Evolutionary conservation across 805 yeast genomes (phyloP).

Genomic region (Sugiyamaella lignohabitans): DNA sequence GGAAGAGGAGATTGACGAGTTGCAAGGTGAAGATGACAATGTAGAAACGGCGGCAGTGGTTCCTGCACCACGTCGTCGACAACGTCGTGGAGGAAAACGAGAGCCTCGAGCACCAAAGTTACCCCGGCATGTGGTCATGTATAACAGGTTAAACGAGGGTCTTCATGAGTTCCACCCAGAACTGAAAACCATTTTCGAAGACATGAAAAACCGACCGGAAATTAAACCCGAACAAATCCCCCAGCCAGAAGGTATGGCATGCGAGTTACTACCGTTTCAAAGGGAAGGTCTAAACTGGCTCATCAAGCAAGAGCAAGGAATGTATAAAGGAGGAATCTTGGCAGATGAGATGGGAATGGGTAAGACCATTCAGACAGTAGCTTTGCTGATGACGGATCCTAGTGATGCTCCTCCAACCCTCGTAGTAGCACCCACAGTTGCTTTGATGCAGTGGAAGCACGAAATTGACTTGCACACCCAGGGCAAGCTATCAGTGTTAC

Average conservation of each 20-base stretch:
- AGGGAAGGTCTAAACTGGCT: constrained; percentile 92
- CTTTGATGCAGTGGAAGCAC: constrained; percentile 93
- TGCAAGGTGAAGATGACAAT: no score
- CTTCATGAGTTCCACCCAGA: constrained; percentile 76
- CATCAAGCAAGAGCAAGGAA: constrained; percentile 62
- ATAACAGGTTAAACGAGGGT: constrained; percentile 54
- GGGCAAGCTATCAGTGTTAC: constrained; percentile 56
- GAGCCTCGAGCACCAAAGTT: constrained; percentile 8
- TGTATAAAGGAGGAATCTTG: constrained; percentile 80
- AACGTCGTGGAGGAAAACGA: background rate
- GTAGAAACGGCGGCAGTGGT: background rate
- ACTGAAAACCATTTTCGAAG: constrained; percentile 62
- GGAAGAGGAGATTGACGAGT: background rate
- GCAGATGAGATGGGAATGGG: constrained; percentile 99
- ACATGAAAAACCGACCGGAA: constrained; percentile 47
- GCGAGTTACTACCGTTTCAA: constrained; percentile 81
- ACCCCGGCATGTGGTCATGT: constrained; percentile 22
- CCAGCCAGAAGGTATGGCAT: constrained; percentile 75
- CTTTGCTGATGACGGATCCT: constrained; percentile 65
- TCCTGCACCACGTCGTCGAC: background rate
- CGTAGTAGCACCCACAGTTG: constrained; percentile 98
- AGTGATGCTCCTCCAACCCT: constrained; percentile 54
- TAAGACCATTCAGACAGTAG: constrained; percentile 93
- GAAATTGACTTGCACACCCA: constrained; percentile 85
- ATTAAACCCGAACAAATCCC: constrained; percentile 37